Base-by-base conservation (phyloP, 495 filamentous ascomycete genomes). In the Sabuloglossum arenarium region DNA sequence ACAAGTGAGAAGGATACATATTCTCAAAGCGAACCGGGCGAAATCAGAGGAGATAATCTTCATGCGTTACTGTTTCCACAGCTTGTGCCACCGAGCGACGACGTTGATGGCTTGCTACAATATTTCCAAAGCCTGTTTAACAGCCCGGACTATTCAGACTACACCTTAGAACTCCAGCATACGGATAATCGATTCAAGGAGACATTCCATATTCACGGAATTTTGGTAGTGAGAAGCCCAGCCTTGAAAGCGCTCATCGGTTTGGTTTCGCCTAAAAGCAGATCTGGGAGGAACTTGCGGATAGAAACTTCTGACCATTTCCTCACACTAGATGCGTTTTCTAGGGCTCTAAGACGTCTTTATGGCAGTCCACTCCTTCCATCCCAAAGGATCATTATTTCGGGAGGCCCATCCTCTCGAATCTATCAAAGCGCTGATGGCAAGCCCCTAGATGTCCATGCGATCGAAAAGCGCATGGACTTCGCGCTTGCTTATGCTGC, bases 401-500 rank as follows among this genome's bases (percentile, higher is more conserved):
- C 25, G 10, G 47, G 47, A 14, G 24, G 6, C 47, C 47, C 28
- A 30, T 14, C 47, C 1, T 45, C 42, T 19, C 6, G 54, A 24
- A 21, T 16, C 27, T 31, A 49, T 55, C 39, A 56, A 56, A 28
- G 56, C 12, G n/a, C 24, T 1, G 51, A 25, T 37, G 32, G 28
- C 29, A 70, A 68, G 47, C 12, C 16, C 23, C 14, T 51, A 16
- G 28, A 30, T 23, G 24, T 28, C 14, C 24, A 51, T 3, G 25
- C 23, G 11, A 30, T 51, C 28, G 23, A 51, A 19, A 51, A 27
- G 24, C 47, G 12, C 1, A 69, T 79, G 56, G 62, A 68, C 19
- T 69, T 75, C 42, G 69, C 69, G 39, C 62, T 81, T 12, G 70
- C 71, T 30, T 79, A 77, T 59, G 69, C 73, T 29, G 73, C 76